These are phyloP conservation scores for Strigomonas galati DNA, from an alignment of 208 protist species.

Conservation along the genomic window DNA sequence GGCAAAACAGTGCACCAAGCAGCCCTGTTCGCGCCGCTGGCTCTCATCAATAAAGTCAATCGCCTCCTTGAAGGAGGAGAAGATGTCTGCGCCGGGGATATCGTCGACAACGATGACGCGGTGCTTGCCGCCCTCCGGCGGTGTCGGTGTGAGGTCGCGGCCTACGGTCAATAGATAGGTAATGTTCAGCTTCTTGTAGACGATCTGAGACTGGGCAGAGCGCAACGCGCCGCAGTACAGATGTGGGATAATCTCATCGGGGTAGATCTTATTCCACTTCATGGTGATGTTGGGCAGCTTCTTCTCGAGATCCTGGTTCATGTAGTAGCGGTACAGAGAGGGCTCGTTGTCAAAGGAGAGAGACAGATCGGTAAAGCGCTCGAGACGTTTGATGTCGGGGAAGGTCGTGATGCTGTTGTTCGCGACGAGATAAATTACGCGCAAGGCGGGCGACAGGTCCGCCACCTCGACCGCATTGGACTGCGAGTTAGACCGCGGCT, in stretches of 20 bases:
- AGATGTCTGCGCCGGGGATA: constrained; percentile 79
- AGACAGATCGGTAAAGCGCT: constrained; percentile 51
- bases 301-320: constrained; percentile 38
- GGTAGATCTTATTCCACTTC: constrained; percentile 91
- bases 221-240: constrained; percentile 85
- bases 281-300: constrained; percentile 71
- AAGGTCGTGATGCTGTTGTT: constrained; percentile 68
- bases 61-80: constrained; percentile 68
- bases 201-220: constrained; percentile 78
- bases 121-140: constrained; percentile 66
- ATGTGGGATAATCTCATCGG: constrained; percentile 76
- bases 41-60: constrained; percentile 80
- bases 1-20: constrained; percentile 90
- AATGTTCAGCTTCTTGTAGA: constrained; percentile 84
- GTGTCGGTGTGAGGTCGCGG: constrained; percentile 59
- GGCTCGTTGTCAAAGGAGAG: constrained; percentile 88
- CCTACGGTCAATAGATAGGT: constrained; percentile 79
- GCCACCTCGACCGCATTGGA: constrained; percentile 14
- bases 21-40: constrained; percentile 42
- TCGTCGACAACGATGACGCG: constrained; percentile 79
- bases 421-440: constrained; percentile 67
- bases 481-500: constrained; percentile 6
- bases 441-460: constrained; percentile 40
- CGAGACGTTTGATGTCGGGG: constrained; percentile 32
- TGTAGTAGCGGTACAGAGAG: constrained; percentile 61